Evolutionary conservation across 2,329 filamentous ascomycete species (phyloP).

Genomic region (Paecilomyces variotii): DNA sequence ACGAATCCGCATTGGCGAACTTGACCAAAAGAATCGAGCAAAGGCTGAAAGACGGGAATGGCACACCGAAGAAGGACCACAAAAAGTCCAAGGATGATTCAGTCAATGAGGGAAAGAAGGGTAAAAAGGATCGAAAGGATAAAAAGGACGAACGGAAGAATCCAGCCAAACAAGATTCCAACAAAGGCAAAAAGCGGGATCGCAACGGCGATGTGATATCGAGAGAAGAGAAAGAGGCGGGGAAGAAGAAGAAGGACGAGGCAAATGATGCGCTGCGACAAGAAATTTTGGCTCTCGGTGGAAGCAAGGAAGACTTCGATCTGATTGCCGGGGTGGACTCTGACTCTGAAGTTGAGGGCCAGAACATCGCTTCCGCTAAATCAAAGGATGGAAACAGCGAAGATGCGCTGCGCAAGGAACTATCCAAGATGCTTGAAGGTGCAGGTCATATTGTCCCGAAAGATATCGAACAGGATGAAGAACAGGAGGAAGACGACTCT

Average conservation of each 20-base stretch:
- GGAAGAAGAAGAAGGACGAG: conserved; percentile 13
- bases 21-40: conserved; percentile 36
- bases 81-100: conserved; percentile 13
- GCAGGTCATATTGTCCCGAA: conserved; percentile 29
- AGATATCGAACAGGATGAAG: conserved; percentile 23
- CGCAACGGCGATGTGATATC: conserved; percentile 38
- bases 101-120: conserved; percentile 15
- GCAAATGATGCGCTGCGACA: conserved; percentile 28
- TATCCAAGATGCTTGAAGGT: conserved; percentile 27
- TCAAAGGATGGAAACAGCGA: conserved; percentile 20
- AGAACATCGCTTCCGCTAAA: conserved; percentile 12
- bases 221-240: conserved; percentile 21
- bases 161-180: conserved; percentile 12
- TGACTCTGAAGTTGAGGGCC: conserved; percentile 39
- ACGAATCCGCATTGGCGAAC: conserved; percentile 32
- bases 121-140: conserved; percentile 10
- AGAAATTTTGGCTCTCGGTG: conserved; percentile 40
- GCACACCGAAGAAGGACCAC: conserved; percentile 15
- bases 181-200: conserved; percentile 39
- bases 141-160: conserved; percentile 15
- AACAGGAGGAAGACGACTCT: conserved; percentile 30
- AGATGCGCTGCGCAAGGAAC: conserved; percentile 33
- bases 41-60: conserved; percentile 27
- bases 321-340: conserved; percentile 38
- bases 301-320: conserved; percentile 43